Conservation (phyloP, 306 rosid species). For the Myrica gale region DNA sequence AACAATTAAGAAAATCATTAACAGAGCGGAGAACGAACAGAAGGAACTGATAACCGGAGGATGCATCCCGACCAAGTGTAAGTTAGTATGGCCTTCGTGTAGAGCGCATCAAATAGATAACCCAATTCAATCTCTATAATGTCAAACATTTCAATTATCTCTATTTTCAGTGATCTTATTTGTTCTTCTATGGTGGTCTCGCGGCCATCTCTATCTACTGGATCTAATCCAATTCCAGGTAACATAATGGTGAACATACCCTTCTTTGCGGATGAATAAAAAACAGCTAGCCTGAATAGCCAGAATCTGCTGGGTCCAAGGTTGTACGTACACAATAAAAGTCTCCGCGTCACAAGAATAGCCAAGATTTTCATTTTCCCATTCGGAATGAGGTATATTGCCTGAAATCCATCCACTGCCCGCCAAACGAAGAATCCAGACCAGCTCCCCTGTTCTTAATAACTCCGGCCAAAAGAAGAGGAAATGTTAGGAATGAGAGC, state of each 20-base stretch:
- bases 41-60: background rate
- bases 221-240: no score
- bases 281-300: no score
- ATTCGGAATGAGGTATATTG: background rate
- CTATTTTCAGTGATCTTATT: no score
- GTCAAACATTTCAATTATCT: background rate
- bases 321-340: no score
- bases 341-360: no score
- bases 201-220: no score
- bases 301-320: no score
- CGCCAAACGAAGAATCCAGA: background rate
- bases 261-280: no score
- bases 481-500: background rate
- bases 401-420: background rate
- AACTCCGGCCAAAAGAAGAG: slow-evolving; percentile 14
- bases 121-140: background rate
- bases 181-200: no score
- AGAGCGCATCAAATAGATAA: background rate
- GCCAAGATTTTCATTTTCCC: background rate
- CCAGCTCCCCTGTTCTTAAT: slow-evolving; percentile 14
- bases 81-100: background rate
- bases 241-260: no score
- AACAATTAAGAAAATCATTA: background rate
- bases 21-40: background rate
- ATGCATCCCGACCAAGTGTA: background rate